Evolutionary conservation across 345 rosid species (phyloP).

Genomic region (Ceriops zippeliana): DNA sequence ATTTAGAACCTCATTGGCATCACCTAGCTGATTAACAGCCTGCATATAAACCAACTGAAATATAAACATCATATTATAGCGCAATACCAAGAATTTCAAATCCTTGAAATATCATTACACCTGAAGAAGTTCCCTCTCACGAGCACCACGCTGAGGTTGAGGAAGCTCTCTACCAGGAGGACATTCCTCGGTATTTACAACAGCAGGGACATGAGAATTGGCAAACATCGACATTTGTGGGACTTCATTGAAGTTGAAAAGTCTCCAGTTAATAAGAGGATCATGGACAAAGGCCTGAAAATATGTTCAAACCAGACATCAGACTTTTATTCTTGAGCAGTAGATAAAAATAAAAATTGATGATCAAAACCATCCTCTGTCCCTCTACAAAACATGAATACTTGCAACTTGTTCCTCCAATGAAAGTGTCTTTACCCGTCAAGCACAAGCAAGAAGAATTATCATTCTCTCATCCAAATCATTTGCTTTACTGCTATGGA

Average conservation of each 20-base stretch:
- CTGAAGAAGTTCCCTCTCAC: conserved; percentile 95
- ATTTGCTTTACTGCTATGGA: no score
- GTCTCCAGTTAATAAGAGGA: conserved; percentile 99
- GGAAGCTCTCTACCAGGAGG: conserved; percentile 59
- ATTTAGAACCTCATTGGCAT: conserved; percentile 92
- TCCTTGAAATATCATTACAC: conserved; percentile 30
- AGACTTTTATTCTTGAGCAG: not conserved
- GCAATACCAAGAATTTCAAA: not conserved
- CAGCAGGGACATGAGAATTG: conserved; percentile 53
- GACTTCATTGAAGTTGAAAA: conserved; percentile 93
- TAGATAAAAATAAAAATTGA: no score
- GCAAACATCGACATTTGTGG: conserved; percentile 75
- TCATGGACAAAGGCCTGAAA: conserved; percentile 95
- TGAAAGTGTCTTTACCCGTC: no score
- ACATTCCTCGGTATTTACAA: conserved; percentile 60
- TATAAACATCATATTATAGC: conserved; percentile 9
- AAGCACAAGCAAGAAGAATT: no score
- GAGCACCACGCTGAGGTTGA: conserved; percentile 89
- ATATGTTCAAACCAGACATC: conserved; percentile 15
- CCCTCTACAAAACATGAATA: no score
- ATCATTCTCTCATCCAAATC: no score
- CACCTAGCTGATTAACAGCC: conserved; percentile 98
- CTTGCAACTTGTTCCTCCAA: no score
- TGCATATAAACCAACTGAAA: conserved; percentile 20
- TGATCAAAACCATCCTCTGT: no score